Conservation (phyloP, 345 rosid species). For the Rhizophora mangle region DNA sequence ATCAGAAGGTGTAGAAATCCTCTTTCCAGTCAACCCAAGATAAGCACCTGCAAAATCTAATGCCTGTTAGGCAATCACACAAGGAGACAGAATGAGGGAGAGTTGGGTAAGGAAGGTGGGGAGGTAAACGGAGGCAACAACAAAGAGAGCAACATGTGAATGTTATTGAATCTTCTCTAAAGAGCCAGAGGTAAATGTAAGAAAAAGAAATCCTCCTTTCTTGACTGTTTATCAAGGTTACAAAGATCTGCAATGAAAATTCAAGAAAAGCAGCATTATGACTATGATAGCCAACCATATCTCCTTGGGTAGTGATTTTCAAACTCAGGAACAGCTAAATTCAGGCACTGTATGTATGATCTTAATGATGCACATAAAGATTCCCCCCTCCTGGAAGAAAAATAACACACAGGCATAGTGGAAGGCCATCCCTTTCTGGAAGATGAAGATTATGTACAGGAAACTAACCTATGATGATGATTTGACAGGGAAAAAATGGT, state of each 20-base stretch:
- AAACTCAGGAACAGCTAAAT: neutral
- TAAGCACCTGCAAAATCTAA: slow-evolving; percentile 63
- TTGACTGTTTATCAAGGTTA: neutral
- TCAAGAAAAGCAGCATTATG: neutral
- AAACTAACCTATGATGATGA: no score
- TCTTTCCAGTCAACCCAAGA: slow-evolving; percentile 90
- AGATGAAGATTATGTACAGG: no score
- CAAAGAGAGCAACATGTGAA: neutral
- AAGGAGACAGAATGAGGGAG: no score
- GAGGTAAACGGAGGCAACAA: neutral
- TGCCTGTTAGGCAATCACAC: neutral
- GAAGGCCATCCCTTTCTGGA: no score
- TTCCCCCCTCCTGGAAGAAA: no score
- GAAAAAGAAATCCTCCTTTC: neutral
- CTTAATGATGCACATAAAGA: no score
- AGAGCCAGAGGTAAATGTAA: neutral
- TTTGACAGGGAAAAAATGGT: no score
- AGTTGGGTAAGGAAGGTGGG: no score
- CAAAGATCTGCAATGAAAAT: neutral
- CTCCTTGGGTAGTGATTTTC: neutral
- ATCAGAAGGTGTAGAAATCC: slow-evolving; percentile 80
- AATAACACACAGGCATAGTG: no score
- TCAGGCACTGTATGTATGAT: neutral
- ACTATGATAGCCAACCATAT: neutral
- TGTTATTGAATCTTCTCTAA: neutral